Conservation (phyloP, 176 grass and related monocot species). For the Secale cereale region DNA sequence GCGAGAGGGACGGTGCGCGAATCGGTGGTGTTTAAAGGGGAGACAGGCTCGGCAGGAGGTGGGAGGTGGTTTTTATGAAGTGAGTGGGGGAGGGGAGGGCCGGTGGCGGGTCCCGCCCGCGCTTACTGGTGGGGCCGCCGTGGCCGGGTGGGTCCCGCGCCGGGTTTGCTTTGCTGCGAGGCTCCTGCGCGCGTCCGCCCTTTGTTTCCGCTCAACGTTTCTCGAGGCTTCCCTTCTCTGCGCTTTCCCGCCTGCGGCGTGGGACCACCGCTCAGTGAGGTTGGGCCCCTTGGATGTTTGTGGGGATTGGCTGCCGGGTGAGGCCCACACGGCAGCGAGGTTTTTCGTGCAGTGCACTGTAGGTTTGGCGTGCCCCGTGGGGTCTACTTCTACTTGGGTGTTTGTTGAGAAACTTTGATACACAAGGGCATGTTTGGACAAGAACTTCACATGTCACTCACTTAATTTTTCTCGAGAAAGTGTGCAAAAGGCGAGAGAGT, state of each 20-base stretch:
- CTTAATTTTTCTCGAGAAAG: not conserved
- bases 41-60: slow-evolving; percentile 32
- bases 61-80: slow-evolving; percentile 54
- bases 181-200: not conserved
- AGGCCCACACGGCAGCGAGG: not conserved
- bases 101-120: not conserved
- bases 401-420: too few species aligned
- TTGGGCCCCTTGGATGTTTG: too few species aligned
- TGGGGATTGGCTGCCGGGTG: too few species aligned
- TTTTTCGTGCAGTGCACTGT: not conserved
- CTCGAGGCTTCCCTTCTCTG: not conserved
- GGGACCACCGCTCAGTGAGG: too few species aligned
- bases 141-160: too few species aligned
- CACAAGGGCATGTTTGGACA: too few species aligned
- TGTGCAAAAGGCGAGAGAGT: not conserved
- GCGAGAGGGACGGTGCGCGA: slow-evolving; percentile 19
- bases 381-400: too few species aligned
- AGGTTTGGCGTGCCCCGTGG: too few species aligned
- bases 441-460: not conserved
- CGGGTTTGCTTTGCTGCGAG: slow-evolving; percentile 7
- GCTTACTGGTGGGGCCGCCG: slow-evolving; percentile 2
- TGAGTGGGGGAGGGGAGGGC: not conserved
- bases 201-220: too few species aligned
- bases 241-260: not conserved
- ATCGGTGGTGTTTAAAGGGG: slow-evolving; percentile 43